Evolutionary conservation across 129 eudicot genomes (phyloP).

Genomic region (Artemisia annua): DNA sequence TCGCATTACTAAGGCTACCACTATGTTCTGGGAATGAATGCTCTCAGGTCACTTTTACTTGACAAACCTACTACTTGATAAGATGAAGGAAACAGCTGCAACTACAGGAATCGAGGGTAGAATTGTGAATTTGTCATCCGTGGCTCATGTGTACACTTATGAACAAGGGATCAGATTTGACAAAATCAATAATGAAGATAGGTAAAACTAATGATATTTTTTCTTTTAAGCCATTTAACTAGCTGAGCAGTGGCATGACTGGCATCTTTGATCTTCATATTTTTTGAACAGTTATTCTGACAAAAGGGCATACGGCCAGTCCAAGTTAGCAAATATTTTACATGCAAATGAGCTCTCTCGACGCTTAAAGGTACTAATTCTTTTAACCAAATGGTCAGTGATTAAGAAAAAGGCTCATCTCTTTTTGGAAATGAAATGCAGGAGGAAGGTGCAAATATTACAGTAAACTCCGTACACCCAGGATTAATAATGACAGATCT

Average conservation of each 20-base stretch:
- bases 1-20: neutral
- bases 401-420: neutral
- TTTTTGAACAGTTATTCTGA: slow-evolving; percentile 62
- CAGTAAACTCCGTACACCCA: slow-evolving; percentile 93
- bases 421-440: slow-evolving; percentile 24
- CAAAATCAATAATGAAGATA: slow-evolving; percentile 52
- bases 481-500: slow-evolving; percentile 94
- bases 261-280: neutral
- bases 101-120: slow-evolving; percentile 66
- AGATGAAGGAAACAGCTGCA: slow-evolving; percentile 72
- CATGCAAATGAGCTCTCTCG: slow-evolving; percentile 87
- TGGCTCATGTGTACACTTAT: slow-evolving; percentile 67
- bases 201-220: slow-evolving; percentile 37
- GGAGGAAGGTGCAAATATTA: slow-evolving; percentile 84
- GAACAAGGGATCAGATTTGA: slow-evolving; percentile 62
- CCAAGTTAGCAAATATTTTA: slow-evolving; percentile 80
- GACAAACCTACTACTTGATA: slow-evolving; percentile 78
- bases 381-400: neutral
- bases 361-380: slow-evolving; percentile 52
- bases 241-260: neutral
- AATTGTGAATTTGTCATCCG: slow-evolving; percentile 71
- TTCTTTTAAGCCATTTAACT: neutral
- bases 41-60: slow-evolving; percentile 72
- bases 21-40: neutral
- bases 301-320: slow-evolving; percentile 92